These are phyloP conservation scores for Neostapfia colusana DNA, from an alignment of 176 grass and related monocot genomes.

Conservation along the genomic window DNA sequence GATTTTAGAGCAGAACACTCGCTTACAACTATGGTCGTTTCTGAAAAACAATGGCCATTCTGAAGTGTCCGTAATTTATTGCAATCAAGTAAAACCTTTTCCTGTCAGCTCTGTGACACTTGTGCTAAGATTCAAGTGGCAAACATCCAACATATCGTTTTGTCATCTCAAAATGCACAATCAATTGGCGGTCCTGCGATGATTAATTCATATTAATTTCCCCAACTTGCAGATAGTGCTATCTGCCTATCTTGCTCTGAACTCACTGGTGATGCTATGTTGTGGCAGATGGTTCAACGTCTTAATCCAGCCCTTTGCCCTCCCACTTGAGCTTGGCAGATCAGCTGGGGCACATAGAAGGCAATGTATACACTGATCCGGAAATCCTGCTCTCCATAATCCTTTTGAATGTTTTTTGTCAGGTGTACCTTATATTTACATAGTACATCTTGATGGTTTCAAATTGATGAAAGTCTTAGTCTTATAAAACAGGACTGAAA, in stretches of 20 bases:
- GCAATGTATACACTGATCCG: neutral
- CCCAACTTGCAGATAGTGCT: constrained; percentile 18
- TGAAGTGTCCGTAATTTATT: too few species aligned
- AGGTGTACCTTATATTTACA: neutral
- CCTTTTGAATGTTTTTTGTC: neutral
- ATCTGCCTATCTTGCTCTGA: constrained; percentile 7
- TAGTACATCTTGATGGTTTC: neutral
- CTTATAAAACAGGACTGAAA: constrained; percentile 5
- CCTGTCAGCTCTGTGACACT: neutral
- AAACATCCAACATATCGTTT: neutral
- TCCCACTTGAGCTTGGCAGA: neutral
- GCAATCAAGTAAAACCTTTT: too few species aligned
- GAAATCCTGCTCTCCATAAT: constrained; percentile 21
- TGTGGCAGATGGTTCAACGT: neutral
- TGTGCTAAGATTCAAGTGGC: neutral
- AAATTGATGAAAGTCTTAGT: neutral
- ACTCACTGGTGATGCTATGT: neutral
- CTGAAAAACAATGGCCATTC: too few species aligned
- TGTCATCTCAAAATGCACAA: constrained; percentile 7
- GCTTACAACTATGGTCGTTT: too few species aligned
- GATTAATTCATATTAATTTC: constrained; percentile 5
- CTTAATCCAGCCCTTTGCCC: neutral
- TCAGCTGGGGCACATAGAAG: neutral
- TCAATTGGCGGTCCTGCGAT: neutral
- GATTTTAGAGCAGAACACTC: too few species aligned